Evolutionary conservation across 768 basidiomycete species (phyloP).

Genomic region (Cubamyces sp.): DNA sequence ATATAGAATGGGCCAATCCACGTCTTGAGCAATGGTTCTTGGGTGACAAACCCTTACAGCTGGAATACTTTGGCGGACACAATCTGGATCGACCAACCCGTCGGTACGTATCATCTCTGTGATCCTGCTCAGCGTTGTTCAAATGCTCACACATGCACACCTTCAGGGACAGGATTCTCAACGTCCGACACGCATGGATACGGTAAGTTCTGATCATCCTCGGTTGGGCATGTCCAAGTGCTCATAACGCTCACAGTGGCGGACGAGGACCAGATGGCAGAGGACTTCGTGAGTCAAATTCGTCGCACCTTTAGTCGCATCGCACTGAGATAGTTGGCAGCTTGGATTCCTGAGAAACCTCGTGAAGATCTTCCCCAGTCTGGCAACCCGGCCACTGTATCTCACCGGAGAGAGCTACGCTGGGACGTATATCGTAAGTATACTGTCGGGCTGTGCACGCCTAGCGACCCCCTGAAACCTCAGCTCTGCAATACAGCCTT

Average conservation of each 20-base stretch:
- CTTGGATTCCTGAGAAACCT: conserved; percentile 72
- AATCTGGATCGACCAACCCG: conserved; percentile 75
- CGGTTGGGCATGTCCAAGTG: too few relatives aligned
- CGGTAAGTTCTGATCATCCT: too few relatives aligned
- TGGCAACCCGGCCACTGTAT: conserved; percentile 66
- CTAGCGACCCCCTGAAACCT: conserved; percentile 15
- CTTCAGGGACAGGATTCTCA: conserved; percentile 56
- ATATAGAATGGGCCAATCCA: conserved; percentile 69
- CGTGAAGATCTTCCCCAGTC: conserved; percentile 70
- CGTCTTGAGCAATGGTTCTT: conserved; percentile 54
- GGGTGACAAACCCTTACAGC: conserved; percentile 53
- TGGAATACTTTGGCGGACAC: conserved; percentile 67
- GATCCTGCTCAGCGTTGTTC: neutral
- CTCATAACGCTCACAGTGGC: conserved; percentile 41
- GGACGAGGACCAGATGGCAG: conserved; percentile 69
- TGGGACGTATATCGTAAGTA: conserved; percentile 65
- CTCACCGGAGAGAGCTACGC: conserved; percentile 77
- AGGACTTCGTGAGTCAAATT: conserved; percentile 44
- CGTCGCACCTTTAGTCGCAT: neutral
- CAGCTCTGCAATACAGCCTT: conserved; percentile 45
- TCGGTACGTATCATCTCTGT: conserved; percentile 40
- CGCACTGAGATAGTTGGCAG: conserved; percentile 37
- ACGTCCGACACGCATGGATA: conserved; percentile 65
- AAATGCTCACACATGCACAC: neutral
- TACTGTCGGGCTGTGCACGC: conserved; percentile 47